These are phyloP conservation scores for Murraya paniculata DNA, from an alignment of 345 rosid genomes.

Conservation along the genomic window DNA sequence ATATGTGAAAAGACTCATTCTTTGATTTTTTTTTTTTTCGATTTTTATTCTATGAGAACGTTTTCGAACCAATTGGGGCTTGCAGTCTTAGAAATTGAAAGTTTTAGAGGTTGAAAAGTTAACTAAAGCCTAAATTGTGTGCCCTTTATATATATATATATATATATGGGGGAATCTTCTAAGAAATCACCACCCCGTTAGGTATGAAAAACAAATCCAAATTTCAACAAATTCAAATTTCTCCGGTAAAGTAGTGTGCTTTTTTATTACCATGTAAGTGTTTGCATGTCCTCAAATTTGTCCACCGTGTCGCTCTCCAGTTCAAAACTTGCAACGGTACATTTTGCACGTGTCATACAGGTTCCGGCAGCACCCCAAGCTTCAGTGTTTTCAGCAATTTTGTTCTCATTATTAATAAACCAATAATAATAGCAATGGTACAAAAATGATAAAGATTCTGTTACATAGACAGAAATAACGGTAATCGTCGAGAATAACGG, in stretches of 20 bases:
- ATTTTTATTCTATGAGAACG: too few relatives aligned
- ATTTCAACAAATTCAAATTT: background rate
- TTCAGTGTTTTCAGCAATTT: background rate
- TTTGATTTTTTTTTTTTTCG: too few relatives aligned
- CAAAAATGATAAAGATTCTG: too few relatives aligned
- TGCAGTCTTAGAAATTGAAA: too few relatives aligned
- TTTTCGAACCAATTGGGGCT: too few relatives aligned
- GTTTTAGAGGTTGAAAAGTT: too few relatives aligned
- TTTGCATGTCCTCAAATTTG: background rate
- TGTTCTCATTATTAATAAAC: background rate
- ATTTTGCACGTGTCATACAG: background rate
- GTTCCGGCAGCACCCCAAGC: background rate
- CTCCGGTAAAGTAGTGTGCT: background rate
- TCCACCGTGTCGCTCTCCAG: background rate
- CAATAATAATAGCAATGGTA: too few relatives aligned
- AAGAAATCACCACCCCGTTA: background rate
- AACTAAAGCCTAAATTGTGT: too few relatives aligned
- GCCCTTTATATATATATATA: too few relatives aligned
- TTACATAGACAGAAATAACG: too few relatives aligned
- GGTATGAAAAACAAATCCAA: background rate
- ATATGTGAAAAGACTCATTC: too few relatives aligned
- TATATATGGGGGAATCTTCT: background rate
- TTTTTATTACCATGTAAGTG: background rate
- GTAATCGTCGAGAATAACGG: too few relatives aligned
- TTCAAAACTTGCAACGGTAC: slow-evolving; percentile 9